Conservation (phyloP, 2,329 filamentous ascomycete species). For the Knoxdaviesia capensis region DNA sequence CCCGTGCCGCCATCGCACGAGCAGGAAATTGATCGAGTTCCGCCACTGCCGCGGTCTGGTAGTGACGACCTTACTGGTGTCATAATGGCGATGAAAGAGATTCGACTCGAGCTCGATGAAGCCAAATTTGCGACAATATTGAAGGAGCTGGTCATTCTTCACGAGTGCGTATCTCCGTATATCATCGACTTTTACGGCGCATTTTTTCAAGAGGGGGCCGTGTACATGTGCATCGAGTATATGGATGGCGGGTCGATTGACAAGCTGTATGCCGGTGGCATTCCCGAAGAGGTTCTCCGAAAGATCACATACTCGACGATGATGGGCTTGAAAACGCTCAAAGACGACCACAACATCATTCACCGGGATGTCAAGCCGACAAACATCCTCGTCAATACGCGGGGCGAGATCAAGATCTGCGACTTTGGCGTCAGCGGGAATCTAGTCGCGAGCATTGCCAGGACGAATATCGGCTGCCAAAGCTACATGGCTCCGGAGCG, state of each 20-base stretch:
- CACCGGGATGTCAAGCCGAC: constrained; percentile 97
- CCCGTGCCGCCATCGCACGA: constrained; percentile 7
- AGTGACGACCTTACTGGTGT: constrained; percentile 41
- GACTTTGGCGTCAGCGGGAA: constrained; percentile 97
- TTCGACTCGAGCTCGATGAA: constrained; percentile 85
- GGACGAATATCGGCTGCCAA: constrained; percentile 97
- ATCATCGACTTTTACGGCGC: constrained; percentile 98
- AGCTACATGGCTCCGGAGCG: constrained; percentile 98
- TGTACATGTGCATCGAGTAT: constrained; percentile 98
- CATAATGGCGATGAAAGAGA: constrained; percentile 99
- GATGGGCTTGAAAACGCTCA: constrained; percentile 78
- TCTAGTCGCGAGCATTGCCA: constrained; percentile 88
- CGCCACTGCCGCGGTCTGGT: not conserved
- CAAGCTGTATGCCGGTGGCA: constrained; percentile 78
- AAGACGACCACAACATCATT: constrained; percentile 98
- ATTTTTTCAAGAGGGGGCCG: constrained; percentile 95
- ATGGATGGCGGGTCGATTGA: constrained; percentile 98
- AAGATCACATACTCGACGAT: constrained; percentile 85
- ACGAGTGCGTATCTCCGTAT: constrained; percentile 84
- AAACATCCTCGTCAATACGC: constrained; percentile 86
- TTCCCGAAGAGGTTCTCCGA: constrained; percentile 70
- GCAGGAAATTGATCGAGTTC: no score
- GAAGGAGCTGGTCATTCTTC: constrained; percentile 90
- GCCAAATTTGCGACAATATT: constrained; percentile 93
- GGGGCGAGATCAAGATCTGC: constrained; percentile 90